Evolutionary conservation across 2,329 filamentous ascomycete genomes (phyloP).

Genomic region (Cladophialophora immunda): DNA sequence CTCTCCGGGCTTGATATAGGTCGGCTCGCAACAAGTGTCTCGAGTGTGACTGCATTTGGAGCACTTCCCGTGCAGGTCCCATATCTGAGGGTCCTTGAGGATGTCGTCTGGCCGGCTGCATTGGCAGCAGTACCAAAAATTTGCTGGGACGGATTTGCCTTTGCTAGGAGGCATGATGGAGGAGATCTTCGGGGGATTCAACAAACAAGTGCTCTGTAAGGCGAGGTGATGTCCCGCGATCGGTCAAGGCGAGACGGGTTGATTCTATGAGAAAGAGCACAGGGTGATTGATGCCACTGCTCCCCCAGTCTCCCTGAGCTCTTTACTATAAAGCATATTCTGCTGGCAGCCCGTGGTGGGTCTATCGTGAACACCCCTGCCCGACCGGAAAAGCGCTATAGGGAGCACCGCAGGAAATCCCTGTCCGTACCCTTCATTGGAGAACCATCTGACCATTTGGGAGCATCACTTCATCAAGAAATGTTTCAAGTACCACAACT

Average conservation of each 20-base stretch:
- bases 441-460: not conserved
- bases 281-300: not conserved
- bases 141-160: not conserved
- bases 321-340: not conserved
- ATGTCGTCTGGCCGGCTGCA: not conserved
- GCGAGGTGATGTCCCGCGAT: not conserved
- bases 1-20: not conserved
- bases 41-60: not conserved
- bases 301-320: not conserved
- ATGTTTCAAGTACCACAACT: not conserved
- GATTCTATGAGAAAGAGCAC: not conserved
- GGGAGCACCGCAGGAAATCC: not conserved
- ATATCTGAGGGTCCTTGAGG: not conserved
- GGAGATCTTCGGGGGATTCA: not conserved
- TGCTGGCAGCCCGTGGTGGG: not conserved
- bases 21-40: not conserved
- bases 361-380: not conserved
- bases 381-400: not conserved
- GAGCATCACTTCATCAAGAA: not conserved
- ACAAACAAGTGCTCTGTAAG: not conserved
- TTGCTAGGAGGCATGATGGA: not conserved
- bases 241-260: not conserved
- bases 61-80: not conserved
- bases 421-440: not conserved
- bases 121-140: not conserved